phyloP scores from a whole-genome alignment of 2,329 filamentous ascomycete species.

The Calonectria pseudoturangicola region DNA sequence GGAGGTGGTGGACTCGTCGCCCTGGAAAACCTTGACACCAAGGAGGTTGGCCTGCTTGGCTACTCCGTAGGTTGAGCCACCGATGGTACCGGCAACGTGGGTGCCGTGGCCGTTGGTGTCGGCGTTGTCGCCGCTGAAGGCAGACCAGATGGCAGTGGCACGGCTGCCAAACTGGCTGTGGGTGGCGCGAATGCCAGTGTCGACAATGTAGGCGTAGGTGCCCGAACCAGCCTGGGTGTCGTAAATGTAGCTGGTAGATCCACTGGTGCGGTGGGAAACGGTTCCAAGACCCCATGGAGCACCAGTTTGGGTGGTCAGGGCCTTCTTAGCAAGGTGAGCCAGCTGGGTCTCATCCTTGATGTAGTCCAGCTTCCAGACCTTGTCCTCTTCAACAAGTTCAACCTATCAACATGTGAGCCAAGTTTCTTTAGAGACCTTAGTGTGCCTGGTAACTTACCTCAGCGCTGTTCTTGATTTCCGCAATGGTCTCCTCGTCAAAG shows the following conservation, averaged over 20 bases:
- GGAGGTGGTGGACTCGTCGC: conserved; percentile 52
- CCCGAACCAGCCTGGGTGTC: conserved; percentile 66
- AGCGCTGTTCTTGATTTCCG: conserved; percentile 63
- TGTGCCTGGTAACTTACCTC: conserved; percentile 59
- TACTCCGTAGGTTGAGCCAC: conserved; percentile 61
- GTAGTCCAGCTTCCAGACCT: conserved; percentile 55
- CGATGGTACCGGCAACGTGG: conserved; percentile 62
- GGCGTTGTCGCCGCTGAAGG: conserved; percentile 51
- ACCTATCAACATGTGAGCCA: conserved; percentile 50
- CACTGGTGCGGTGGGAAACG: conserved; percentile 56
- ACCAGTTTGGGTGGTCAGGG: conserved; percentile 55
- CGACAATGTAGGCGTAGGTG: conserved; percentile 77
- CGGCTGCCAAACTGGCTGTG: conserved; percentile 74
- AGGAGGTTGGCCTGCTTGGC: conserved; percentile 67
- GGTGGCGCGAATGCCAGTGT: conserved; percentile 74
- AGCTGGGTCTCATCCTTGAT: conserved; percentile 40
- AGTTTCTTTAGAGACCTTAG: too few relatives aligned
- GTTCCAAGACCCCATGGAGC: conserved; percentile 59
- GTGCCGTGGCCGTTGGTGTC: conserved; percentile 66
- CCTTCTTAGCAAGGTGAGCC: conserved; percentile 49
- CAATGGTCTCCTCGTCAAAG: conserved; percentile 64
- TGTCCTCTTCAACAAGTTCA: conserved; percentile 56
- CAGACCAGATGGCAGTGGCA: conserved; percentile 60
- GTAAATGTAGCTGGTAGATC: conserved; percentile 66
- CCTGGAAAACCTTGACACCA: conserved; percentile 68